Conservation (phyloP, 75 land plant genomes). For the Sequoia sempervirens region DNA sequence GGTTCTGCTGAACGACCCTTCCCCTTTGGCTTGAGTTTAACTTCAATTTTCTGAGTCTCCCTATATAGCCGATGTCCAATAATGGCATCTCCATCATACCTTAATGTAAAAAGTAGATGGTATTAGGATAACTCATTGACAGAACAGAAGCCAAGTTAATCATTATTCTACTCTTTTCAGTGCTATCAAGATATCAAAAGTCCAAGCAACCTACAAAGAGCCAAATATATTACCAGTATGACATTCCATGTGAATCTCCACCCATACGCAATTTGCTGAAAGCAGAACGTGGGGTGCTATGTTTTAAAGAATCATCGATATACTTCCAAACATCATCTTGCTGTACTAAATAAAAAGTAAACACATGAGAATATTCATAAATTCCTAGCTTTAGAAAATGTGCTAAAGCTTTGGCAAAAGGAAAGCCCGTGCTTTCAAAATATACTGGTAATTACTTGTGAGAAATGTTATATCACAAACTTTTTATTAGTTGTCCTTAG, state of each 20-base stretch:
- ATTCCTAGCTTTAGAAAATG: background rate
- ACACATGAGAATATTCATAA: background rate
- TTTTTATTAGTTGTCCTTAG: background rate
- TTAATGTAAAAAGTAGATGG: slow-evolving; percentile 6
- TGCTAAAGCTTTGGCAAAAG: background rate
- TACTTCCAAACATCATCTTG: slow-evolving; percentile 41
- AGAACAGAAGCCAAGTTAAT: background rate
- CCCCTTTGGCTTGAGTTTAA: slow-evolving; percentile 32
- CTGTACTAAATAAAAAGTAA: slow-evolving; percentile 19
- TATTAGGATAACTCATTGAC: background rate
- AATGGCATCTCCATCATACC: slow-evolving; percentile 69
- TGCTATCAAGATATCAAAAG: background rate
- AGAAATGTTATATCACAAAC: background rate
- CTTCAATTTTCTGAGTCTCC: slow-evolving; percentile 34
- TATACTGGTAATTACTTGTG: background rate
- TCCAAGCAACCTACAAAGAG: background rate
- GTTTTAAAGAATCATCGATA: slow-evolving; percentile 40
- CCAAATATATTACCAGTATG: slow-evolving; percentile 27
- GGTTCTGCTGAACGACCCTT: slow-evolving; percentile 29
- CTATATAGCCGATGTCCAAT: slow-evolving; percentile 80
- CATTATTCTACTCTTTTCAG: background rate
- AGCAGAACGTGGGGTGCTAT: slow-evolving; percentile 13
- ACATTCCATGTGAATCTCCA: slow-evolving; percentile 30
- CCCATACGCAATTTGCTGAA: slow-evolving; percentile 38
- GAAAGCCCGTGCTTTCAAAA: background rate